These are phyloP conservation scores for Isatis tinctoria DNA, from an alignment of 345 rosid species.

Conservation along the genomic window DNA sequence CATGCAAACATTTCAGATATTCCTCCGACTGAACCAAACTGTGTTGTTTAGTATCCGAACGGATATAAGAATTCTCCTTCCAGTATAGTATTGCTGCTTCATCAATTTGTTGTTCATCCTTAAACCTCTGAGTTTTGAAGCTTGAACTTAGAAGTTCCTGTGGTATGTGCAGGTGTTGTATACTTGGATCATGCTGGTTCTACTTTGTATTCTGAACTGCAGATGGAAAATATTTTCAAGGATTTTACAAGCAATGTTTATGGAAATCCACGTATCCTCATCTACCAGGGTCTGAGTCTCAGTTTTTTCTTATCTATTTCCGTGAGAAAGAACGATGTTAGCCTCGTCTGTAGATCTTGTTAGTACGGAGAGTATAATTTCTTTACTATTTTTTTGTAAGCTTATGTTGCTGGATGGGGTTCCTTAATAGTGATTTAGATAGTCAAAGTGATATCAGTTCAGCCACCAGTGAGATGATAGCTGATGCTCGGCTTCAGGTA, in stretches of 20 bases:
- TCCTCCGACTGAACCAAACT: not conserved
- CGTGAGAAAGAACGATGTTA: not conserved
- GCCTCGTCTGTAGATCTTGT: not conserved
- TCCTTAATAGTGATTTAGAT: constrained; percentile 48
- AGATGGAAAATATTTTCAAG: constrained; percentile 77
- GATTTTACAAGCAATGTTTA: constrained; percentile 58
- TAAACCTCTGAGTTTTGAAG: not conserved
- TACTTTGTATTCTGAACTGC: constrained; percentile 88
- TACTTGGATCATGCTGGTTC: constrained; percentile 98
- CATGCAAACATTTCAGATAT: not conserved
- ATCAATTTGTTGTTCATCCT: not conserved
- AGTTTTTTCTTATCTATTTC: not conserved
- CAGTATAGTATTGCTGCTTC: not conserved
- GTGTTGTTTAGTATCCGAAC: not conserved
- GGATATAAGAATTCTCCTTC: not conserved
- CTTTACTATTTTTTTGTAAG: not conserved
- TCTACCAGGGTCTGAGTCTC: not conserved
- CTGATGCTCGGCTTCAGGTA: constrained; percentile 85
- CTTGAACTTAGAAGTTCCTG: not conserved
- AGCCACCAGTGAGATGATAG: constrained; percentile 54
- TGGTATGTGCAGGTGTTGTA: constrained; percentile 53
- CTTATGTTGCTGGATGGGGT: not conserved
- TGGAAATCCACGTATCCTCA: constrained; percentile 97
- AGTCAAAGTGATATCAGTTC: constrained; percentile 82
- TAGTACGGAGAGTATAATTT: not conserved